Conservation (phyloP, 2,329 filamentous ascomycete species). For the Cadophora malorum region DNA sequence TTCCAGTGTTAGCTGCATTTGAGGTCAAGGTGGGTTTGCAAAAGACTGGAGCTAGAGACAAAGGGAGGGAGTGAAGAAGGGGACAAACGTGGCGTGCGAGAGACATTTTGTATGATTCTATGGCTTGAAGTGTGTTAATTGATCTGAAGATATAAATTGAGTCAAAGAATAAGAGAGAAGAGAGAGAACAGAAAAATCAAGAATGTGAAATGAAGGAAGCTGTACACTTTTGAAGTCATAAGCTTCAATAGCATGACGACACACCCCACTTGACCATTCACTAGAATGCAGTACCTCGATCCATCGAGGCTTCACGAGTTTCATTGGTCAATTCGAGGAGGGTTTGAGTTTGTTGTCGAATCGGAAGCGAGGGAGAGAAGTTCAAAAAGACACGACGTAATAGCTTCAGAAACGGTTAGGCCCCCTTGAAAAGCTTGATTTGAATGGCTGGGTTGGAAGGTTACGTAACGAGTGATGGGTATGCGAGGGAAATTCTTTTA, state of each 20-base stretch:
- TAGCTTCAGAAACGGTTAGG: conserved; percentile 1
- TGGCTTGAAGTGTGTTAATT: conserved; percentile 21
- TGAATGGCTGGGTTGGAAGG: neutral
- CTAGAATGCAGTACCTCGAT: neutral
- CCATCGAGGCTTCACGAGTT: neutral
- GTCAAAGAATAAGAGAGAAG: neutral
- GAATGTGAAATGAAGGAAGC: neutral
- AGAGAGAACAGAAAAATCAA: neutral
- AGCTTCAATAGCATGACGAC: conserved; percentile 23
- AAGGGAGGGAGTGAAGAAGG: neutral
- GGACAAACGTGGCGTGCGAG: conserved; percentile 55
- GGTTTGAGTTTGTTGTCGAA: conserved; percentile 5
- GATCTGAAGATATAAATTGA: neutral
- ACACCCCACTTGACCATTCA: conserved; percentile 7
- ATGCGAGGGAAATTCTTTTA: too few relatives aligned
- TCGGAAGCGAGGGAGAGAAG: neutral
- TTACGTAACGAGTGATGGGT: too few relatives aligned
- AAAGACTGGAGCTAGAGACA: too few relatives aligned
- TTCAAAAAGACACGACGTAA: conserved; percentile 25
- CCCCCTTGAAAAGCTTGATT: conserved; percentile 24
- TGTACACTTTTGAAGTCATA: neutral
- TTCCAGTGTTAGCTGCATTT: neutral
- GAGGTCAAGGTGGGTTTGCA: too few relatives aligned
- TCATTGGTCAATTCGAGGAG: neutral
- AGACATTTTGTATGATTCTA: conserved; percentile 48